These are phyloP conservation scores for Gliomastix tumulicola DNA, from an alignment of 2,329 filamentous ascomycete genomes.

Conservation along the genomic window DNA sequence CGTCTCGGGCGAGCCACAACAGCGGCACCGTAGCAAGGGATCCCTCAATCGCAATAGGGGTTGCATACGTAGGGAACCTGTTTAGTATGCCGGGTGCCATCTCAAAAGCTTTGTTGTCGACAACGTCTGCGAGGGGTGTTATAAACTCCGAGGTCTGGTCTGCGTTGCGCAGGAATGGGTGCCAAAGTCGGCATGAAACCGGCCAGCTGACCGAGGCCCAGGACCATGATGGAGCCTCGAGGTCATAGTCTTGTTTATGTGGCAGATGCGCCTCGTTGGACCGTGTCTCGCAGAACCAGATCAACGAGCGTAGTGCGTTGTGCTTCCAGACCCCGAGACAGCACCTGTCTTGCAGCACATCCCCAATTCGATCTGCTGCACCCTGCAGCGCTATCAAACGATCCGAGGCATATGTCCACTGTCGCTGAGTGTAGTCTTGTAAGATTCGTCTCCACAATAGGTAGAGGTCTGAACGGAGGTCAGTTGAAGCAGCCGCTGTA, in stretches of 20 bases:
- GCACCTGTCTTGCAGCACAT: background rate
- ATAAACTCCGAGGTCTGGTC: too few species aligned
- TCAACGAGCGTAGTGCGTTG: background rate
- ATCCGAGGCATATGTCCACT: background rate
- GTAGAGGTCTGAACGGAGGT: background rate
- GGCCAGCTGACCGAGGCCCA: background rate
- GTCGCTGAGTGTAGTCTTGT: background rate
- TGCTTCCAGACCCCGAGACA: background rate
- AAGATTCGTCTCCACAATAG: background rate
- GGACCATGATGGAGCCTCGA: background rate
- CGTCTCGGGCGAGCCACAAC: too few species aligned
- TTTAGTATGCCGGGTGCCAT: too few species aligned
- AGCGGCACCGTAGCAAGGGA: too few species aligned
- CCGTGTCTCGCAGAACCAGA: background rate
- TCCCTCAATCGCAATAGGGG: too few species aligned
- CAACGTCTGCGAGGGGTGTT: too few species aligned
- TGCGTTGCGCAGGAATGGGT: too few species aligned
- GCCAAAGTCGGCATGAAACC: too few species aligned
- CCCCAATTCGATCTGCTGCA: background rate
- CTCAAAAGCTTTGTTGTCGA: too few species aligned
- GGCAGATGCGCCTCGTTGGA: too few species aligned
- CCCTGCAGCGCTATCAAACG: background rate
- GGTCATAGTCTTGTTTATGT: too few species aligned
- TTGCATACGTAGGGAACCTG: too few species aligned
- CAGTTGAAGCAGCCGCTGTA: background rate